These are phyloP conservation scores for Eucalyptus sp. DNA, from an alignment of 345 rosid species.

Conservation along the genomic window DNA sequence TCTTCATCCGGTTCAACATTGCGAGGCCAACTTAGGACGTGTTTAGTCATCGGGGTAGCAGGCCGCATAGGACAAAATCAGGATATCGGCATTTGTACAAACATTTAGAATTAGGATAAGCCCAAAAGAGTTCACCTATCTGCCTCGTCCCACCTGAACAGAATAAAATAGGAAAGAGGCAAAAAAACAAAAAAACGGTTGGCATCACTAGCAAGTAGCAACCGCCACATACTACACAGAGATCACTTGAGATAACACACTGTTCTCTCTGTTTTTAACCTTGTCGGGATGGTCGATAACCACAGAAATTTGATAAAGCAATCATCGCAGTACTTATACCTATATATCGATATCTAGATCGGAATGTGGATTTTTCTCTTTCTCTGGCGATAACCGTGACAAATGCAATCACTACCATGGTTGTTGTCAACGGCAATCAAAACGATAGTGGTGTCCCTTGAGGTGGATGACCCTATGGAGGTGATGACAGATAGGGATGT, in stretches of 20 bases:
- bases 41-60: background rate
- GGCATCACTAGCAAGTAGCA: background rate
- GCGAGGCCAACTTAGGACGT: background rate
- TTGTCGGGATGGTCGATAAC: background rate
- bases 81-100: background rate
- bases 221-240: background rate
- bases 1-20: background rate
- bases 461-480: background rate
- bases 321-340: background rate
- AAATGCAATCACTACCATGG: background rate
- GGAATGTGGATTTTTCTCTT: background rate
- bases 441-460: background rate
- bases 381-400: background rate
- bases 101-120: background rate
- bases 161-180: background rate
- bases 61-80: background rate
- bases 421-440: accelerated
- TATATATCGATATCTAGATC: too few species aligned
- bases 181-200: background rate
- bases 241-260: background rate
- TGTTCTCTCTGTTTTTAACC: background rate
- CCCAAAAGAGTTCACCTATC: background rate
- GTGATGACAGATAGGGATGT: too few species aligned
- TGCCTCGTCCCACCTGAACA: background rate
- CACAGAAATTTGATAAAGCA: accelerated